Conservation (phyloP, 1,139 yeast genomes). For the Saccharomycopsis hybrid region DNA sequence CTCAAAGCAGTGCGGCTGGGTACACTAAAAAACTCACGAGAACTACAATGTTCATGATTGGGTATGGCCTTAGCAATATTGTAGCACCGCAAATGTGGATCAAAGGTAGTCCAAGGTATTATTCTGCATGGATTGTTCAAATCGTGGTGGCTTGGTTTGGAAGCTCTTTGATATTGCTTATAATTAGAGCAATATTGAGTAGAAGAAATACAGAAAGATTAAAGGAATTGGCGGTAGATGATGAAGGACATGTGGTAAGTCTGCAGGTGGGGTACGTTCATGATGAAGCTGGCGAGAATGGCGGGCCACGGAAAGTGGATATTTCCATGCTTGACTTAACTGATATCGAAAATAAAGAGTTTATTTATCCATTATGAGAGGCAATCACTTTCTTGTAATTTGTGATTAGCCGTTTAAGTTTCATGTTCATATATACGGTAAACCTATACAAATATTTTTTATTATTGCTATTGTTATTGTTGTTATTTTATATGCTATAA, state of each 20-base stretch:
- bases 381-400: too few species aligned
- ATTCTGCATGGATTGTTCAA: slow-evolving; percentile 31
- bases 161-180: slow-evolving; percentile 30
- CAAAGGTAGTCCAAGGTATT: slow-evolving; percentile 26
- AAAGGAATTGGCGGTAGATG: slow-evolving; percentile 2
- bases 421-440: too few species aligned
- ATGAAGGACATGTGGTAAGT: slow-evolving; percentile 24
- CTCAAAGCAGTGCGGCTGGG: slow-evolving; percentile 28
- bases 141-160: slow-evolving; percentile 29
- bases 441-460: too few species aligned
- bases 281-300: slow-evolving; percentile 28
- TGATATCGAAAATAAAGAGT: slow-evolving; percentile 38
- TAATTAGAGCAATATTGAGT: slow-evolving; percentile 29
- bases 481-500: too few species aligned
- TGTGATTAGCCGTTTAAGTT: too few species aligned
- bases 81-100: slow-evolving; percentile 29
- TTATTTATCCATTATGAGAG: slow-evolving; percentile 36
- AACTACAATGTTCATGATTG: slow-evolving; percentile 25
- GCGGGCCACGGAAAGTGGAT: slow-evolving; percentile 30
- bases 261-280: slow-evolving; percentile 1
- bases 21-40: slow-evolving; percentile 28
- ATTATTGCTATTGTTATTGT: too few species aligned
- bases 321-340: slow-evolving; percentile 39
- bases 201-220: slow-evolving; percentile 31
- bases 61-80: slow-evolving; percentile 26